Evolutionary conservation across 345 rosid species (phyloP), one percentile per base, ranked within the genome.

Genomic region (Melastoma malabathricum): DNA sequence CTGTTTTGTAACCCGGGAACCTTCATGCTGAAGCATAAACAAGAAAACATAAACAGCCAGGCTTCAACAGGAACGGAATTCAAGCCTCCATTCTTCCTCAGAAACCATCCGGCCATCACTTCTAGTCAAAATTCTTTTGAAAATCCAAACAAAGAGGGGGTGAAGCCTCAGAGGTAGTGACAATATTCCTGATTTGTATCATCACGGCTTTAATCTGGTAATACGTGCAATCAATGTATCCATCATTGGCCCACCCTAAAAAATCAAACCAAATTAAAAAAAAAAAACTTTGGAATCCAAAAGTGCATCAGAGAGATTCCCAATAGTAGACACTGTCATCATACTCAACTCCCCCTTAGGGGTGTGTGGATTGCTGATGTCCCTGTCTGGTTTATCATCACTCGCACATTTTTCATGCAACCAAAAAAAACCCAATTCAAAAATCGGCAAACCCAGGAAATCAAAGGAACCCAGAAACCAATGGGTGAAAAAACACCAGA

Each of bases 301-400:
- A 13, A 43, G 46, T 55, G 72, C 78, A 73, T 69, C 78, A 66
- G 78, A 69, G 78, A 73, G 75, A 73, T 73, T 73, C 78, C 78
- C 75, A 73, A 45, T 59, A 63, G 62, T 64, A 27, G 8, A 8
- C 48, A 59, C 69, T 74, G 69, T 57, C 78, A 73, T 63, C 27
- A 63, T 59, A 65, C 63, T 9, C 47, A 38, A 29, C 38, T 10
- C 41, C 6, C 10, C 12, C 12, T 34, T 1, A 12, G 41, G 41
- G 12, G 41, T 7, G 38, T 29, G 41, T 34, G 67, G 61, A 59
- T 63, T 68, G 50, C 95, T 74, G 90, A 80, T 85, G 85, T 85
- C 88, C 88, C 90, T 80, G 92, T 86, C 93, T 83, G 44, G 64
- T 72, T 61, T 62, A 69, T 83, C 84, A 48, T 81, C 86, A 83